Evolutionary conservation across 805 yeast species (phyloP).

Genomic region (Yamadazyma sp.): DNA sequence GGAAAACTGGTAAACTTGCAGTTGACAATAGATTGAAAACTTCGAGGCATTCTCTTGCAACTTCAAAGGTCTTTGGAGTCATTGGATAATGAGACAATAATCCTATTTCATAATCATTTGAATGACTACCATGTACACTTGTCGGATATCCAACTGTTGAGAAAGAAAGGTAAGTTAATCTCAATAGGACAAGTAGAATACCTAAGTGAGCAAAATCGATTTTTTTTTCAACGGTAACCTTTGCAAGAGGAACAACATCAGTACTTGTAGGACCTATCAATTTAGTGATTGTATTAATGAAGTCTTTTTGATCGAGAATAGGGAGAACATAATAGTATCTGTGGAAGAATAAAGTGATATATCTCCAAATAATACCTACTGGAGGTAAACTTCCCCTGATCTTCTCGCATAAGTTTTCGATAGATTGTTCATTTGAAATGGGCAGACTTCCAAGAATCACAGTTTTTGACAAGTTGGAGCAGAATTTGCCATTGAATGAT

Average conservation of each 20-base stretch:
- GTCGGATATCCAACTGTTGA: slow-evolving; percentile 19
- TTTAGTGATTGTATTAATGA: slow-evolving; percentile 39
- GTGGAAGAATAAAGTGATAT: slow-evolving; percentile 56
- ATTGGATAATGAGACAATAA: slow-evolving; percentile 25
- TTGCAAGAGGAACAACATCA: slow-evolving; percentile 17
- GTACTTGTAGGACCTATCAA: slow-evolving; percentile 40
- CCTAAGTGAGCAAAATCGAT: slow-evolving; percentile 35
- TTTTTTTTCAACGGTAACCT: slow-evolving; percentile 24
- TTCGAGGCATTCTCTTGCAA: slow-evolving; percentile 35
- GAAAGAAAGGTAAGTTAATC: slow-evolving; percentile 33
- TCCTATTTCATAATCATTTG: slow-evolving; percentile 5
- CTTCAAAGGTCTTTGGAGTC: slow-evolving; percentile 21
- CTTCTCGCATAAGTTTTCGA: not conserved
- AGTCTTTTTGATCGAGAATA: slow-evolving; percentile 55
- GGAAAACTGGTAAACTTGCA: slow-evolving; percentile 49
- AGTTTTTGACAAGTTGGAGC: no score
- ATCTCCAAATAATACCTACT: slow-evolving; percentile 50
- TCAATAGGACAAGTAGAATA: slow-evolving; percentile 27
- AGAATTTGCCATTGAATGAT: no score
- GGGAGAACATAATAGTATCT: slow-evolving; percentile 62
- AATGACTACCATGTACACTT: no score
- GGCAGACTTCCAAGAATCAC: no score
- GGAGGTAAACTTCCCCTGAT: slow-evolving; percentile 43
- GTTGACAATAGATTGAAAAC: slow-evolving; percentile 30
- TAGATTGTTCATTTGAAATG: no score